A percentile compares a stretch with the other conserved stretches of the same genome.
Conservation (phyloP, 768 basidiomycete species). For the Termitomyces sp. region DNA sequence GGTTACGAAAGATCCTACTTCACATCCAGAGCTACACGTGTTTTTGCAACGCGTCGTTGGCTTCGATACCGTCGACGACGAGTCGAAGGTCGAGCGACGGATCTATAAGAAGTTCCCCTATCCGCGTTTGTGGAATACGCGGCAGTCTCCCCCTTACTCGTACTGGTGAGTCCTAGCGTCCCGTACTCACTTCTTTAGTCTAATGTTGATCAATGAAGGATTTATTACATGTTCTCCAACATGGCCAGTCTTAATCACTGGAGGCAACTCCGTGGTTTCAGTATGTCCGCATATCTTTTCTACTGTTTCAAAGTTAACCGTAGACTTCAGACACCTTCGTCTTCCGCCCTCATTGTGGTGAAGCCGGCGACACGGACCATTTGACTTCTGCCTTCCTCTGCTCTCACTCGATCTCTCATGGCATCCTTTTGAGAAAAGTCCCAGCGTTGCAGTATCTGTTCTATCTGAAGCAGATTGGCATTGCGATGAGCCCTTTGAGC, state of each 20-base stretch:
- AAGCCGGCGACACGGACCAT: slow-evolving; percentile 98
- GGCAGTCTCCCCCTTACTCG: slow-evolving; percentile 89
- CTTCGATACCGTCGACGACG: slow-evolving; percentile 99
- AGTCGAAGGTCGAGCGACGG: slow-evolving; percentile 89
- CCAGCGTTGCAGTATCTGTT: slow-evolving; percentile 96
- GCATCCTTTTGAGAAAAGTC: slow-evolving; percentile 97
- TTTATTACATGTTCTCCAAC: slow-evolving; percentile 98
- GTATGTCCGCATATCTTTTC: slow-evolving; percentile 37
- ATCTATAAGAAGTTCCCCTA: slow-evolving; percentile 94
- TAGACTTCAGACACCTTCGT: slow-evolving; percentile 82
- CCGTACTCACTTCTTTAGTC: neutral
- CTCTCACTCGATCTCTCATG: slow-evolving; percentile 97
- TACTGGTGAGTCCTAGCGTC: slow-evolving; percentile 68
- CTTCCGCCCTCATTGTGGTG: slow-evolving; percentile 93
- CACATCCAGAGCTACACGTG: slow-evolving; percentile 91
- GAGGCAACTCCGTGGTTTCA: slow-evolving; percentile 86
- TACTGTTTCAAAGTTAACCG: neutral
- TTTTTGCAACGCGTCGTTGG: slow-evolving; percentile 95
- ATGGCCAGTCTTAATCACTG: slow-evolving; percentile 94
- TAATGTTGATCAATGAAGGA: slow-evolving; percentile 43
- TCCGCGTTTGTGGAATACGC: slow-evolving; percentile 85
- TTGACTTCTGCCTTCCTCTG: slow-evolving; percentile 94
- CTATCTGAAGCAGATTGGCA: slow-evolving; percentile 96
- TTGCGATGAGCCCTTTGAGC: slow-evolving; percentile 98
- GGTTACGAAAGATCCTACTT: slow-evolving; percentile 86